Evolutionary conservation across 1,139 yeast species (phyloP).

Genomic region (Saccharomycopsis hybrid): DNA sequence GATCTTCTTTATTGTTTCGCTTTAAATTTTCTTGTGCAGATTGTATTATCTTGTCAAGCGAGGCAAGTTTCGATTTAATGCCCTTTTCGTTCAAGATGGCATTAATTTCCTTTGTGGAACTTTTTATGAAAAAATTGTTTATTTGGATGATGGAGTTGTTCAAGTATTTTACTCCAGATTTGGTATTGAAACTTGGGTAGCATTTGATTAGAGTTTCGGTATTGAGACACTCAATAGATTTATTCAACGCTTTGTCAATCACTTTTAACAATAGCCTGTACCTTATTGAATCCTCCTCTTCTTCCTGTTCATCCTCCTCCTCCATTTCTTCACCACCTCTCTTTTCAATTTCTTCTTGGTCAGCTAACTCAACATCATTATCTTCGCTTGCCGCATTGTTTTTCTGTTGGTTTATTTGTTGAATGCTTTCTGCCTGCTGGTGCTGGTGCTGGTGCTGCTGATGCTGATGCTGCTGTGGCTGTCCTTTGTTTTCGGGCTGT

Average conservation of each 20-base stretch:
- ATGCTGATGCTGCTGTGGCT: too few species aligned
- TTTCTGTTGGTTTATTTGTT: too few species aligned
- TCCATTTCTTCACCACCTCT: not conserved
- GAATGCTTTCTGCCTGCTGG: too few species aligned
- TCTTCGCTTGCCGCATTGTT: too few species aligned
- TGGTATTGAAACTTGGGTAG: conserved; percentile 16
- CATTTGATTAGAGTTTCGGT: conserved; percentile 14
- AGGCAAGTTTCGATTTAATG: conserved; percentile 11
- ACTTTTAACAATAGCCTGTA: conserved; percentile 18
- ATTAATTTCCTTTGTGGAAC: conserved; percentile 17
- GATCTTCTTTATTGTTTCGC: conserved; percentile 2
- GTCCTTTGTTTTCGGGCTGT: too few species aligned
- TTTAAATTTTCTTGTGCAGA: conserved; percentile 9
- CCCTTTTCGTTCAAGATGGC: conserved; percentile 15
- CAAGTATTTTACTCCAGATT: conserved; percentile 15
- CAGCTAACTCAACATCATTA: not conserved
- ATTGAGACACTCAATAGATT: conserved; percentile 16
- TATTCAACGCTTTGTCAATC: conserved; percentile 18
- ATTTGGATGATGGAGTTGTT: conserved; percentile 18
- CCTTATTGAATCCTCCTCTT: conserved; percentile 8
- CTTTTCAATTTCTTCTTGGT: not conserved
- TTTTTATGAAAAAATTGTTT: conserved; percentile 15
- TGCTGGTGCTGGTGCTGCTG: too few species aligned
- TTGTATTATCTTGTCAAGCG: conserved; percentile 15
- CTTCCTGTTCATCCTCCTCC: too few species aligned